These are phyloP conservation scores for Ogataea corticis DNA, from an alignment of 805 yeast species.

Conservation along the genomic window DNA sequence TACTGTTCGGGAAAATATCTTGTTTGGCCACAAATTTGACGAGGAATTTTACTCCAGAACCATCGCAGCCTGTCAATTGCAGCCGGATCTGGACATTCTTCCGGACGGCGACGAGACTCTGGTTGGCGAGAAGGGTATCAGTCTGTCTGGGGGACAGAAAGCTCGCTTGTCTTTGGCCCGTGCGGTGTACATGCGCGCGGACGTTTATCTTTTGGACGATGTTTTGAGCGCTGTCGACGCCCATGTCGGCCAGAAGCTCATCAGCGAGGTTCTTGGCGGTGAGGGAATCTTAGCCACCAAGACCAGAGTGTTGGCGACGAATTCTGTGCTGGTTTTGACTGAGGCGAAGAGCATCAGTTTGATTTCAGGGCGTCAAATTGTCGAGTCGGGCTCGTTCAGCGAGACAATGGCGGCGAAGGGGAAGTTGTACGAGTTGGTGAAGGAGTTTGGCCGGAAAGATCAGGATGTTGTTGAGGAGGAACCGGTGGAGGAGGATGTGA, in stretches of 20 bases:
- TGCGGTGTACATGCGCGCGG: conserved; percentile 94
- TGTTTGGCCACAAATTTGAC: conserved; percentile 87
- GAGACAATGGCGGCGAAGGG: conserved; percentile 32
- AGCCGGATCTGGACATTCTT: conserved; percentile 71
- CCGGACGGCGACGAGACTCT: conserved; percentile 90
- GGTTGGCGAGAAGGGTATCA: conserved; percentile 97
- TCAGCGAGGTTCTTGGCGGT: conserved; percentile 51
- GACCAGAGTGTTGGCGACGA: conserved; percentile 54
- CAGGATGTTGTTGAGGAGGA: conserved; percentile 1
- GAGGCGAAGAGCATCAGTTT: conserved; percentile 63
- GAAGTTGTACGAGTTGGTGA: conserved; percentile 36
- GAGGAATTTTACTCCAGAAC: conserved; percentile 78
- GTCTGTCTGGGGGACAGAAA: conserved; percentile 96
- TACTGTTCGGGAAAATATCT: conserved; percentile 82
- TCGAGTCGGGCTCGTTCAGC: conserved; percentile 56
- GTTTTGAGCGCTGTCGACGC: conserved; percentile 96
- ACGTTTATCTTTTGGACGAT: conserved; percentile 87
- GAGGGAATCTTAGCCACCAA: conserved; percentile 45
- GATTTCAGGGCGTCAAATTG: conserved; percentile 52
- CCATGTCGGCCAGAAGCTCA: conserved; percentile 88
- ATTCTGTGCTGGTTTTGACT: conserved; percentile 53
- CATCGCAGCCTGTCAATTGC: conserved; percentile 83
- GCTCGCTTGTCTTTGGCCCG: conserved; percentile 93
- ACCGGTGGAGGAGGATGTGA: background rate
- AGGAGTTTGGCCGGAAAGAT: conserved; percentile 38